Base-by-base conservation (phyloP, 345 rosid genomes). In the Camelina sativa region DNA sequence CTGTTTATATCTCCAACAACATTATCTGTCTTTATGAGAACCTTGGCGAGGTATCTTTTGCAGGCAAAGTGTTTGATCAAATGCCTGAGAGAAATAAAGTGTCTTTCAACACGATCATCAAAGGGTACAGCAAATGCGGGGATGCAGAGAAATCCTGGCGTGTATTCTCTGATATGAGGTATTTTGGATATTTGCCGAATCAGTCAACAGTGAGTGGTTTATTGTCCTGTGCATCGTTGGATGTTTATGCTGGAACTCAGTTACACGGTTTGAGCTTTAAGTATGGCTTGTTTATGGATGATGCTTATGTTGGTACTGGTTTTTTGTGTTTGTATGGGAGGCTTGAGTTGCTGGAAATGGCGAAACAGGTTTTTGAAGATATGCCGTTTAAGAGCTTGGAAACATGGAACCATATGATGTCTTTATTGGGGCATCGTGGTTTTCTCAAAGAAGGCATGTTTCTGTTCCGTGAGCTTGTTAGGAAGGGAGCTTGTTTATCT, bases 321-420 rank as follows among this genome's bases (percentile, higher is more conserved):
- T 82, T 94, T 81, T 43, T 86, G 73, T 81, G 89, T 70, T 75
- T 88, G 67, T 87, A 86, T 43, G 97, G 92, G n/a, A 88, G 83
- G 88, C 62, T 67, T 51, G 90, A 84, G 57, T 71, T 74, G 41
- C 48, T 91, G 55, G 75, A 80, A 78, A 86, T 80, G 80, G 85
- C 85, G 9, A 75, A 79, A 55, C 66, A 40, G 38, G 85, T 83
- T 19, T 91, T 90, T 73, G 85, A 85, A 63, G 84, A 82, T 75
- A 84, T 91, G 90, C 85, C 97, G 2, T 20, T 38, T 16, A 91
- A 83, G 85, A 94, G 83, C 73, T 79, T 81, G 73, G 86, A 80
- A 66, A 94, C 95, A 20, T 91, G 96, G 92, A 94, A 87, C 78
- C 81, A 85, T 11, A 81, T 94, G 79, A 81, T 88, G 67, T 82